Base-by-base conservation (phyloP, 306 rosid species). In the Erythrophleum fordii region DNA sequence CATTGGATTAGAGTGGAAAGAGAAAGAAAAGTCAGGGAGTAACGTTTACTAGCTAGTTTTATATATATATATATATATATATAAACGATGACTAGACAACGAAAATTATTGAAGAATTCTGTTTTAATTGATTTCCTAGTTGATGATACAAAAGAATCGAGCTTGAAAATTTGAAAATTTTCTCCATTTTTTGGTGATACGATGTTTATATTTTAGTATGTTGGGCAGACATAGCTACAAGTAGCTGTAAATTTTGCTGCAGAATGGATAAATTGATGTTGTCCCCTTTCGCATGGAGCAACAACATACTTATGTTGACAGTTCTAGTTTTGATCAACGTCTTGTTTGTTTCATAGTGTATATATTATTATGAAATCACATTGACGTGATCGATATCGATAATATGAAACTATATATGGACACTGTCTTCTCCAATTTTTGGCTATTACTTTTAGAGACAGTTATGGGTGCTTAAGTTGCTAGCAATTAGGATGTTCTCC, bases 1-100 rank as follows among this genome's bases (percentile, higher is more conserved):
- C 51, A 67, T 93, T 68, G 91, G 92, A 53, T 73, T 90, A 20
- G 87, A 90, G 72, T 51, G 90, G 88, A 92, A 88, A 81, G 80
- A 76, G 65, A 88, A 85, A 72, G 88, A 87, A 67, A 83, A 84
- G 71, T 41, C 75, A 11, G 41, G 6, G 59, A 44, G 42, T n/a
- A 20, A 34, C 0, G 34, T 20, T 4, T 41, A 56, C 22, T 53
- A 52, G 12, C 0, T 35, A 35, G 25, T 0, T 35, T 5, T 10
- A n/a, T 65, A 5, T 23, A 20, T n/a, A n/a, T n/a, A n/a, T 4
- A 14, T 5, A 48, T 11, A 14, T 48, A 11, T 6, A 7, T 58
- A 31, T 58, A 58, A 58, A 11, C 25, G 7, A 58, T 58, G 17
- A 11, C 35, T 11, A 25, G 12, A 58, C 25, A 58, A 22, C 10